Conservation (phyloP, 805 yeast species). For the Zygosaccharomyces gambellarensis region DNA sequence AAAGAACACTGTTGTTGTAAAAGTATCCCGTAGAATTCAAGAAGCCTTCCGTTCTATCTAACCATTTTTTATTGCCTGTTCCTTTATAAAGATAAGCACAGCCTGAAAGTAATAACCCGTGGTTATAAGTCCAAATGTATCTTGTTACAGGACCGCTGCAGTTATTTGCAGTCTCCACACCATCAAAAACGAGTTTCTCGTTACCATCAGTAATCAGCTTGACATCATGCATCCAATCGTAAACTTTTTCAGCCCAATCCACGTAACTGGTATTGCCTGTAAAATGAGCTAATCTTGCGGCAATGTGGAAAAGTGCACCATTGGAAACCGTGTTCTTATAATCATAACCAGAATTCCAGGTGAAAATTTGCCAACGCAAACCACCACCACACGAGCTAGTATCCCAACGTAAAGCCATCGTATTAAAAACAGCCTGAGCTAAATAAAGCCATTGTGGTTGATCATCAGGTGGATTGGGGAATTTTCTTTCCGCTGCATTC, state of each 20-base stretch:
- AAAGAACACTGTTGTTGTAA: slow-evolving; percentile 57
- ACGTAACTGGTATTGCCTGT: slow-evolving; percentile 69
- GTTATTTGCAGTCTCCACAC: slow-evolving; percentile 53
- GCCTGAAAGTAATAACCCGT: slow-evolving; percentile 74
- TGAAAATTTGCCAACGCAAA: slow-evolving; percentile 91
- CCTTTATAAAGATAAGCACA: slow-evolving; percentile 73
- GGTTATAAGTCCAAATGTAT: slow-evolving; percentile 82
- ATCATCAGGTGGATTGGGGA: slow-evolving; percentile 58
- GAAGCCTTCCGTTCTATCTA: slow-evolving; percentile 50
- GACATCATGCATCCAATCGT: slow-evolving; percentile 70
- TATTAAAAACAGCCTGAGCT: slow-evolving; percentile 85
- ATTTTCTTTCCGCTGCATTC: slow-evolving; percentile 87
- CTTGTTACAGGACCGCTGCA: slow-evolving; percentile 52
- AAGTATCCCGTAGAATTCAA: slow-evolving; percentile 53
- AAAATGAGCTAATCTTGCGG: slow-evolving; percentile 81
- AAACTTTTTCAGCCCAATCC: slow-evolving; percentile 68
- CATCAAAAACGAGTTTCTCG: slow-evolving; percentile 53
- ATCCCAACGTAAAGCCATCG: slow-evolving; percentile 92
- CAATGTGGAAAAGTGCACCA: slow-evolving; percentile 82
- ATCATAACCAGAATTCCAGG: slow-evolving; percentile 91
- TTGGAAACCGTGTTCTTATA: slow-evolving; percentile 90
- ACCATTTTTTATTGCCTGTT: slow-evolving; percentile 67
- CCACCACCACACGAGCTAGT: slow-evolving; percentile 72
- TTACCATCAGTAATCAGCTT: slow-evolving; percentile 41
- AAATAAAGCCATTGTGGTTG: slow-evolving; percentile 72